These are phyloP conservation scores for Xylaria sp. DNA, from an alignment of 2,329 filamentous ascomycete genomes.

Conservation along the genomic window DNA sequence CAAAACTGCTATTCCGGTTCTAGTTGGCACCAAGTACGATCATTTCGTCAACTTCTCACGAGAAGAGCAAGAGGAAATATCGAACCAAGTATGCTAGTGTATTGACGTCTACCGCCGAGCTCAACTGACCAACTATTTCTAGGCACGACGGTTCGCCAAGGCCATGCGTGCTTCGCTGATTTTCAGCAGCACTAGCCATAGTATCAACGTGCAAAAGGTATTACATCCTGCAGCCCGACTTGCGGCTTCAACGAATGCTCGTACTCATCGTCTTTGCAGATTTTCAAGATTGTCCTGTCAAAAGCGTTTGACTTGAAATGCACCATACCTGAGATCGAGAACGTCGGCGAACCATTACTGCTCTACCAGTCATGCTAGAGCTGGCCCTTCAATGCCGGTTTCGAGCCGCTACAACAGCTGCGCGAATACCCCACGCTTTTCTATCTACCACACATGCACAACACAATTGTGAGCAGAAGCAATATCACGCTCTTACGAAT, in stretches of 20 bases:
- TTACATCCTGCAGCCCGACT: constrained; percentile 31
- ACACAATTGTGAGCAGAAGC: constrained; percentile 10
- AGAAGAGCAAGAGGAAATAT: constrained; percentile 98
- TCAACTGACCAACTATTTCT: constrained; percentile 38
- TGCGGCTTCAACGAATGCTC: background rate
- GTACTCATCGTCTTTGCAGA: constrained; percentile 65
- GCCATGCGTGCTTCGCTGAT: constrained; percentile 98
- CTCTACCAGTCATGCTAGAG: constrained; percentile 78
- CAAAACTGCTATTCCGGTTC: constrained; percentile 98
- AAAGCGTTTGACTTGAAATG: constrained; percentile 99
- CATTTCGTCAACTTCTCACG: constrained; percentile 99
- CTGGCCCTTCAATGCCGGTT: constrained; percentile 1
- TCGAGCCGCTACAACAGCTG: constrained; percentile 12
- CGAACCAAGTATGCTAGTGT: constrained; percentile 76
- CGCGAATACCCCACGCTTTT: constrained; percentile 2
- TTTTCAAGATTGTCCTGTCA: constrained; percentile 99
- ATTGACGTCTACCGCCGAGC: background rate
- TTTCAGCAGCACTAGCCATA: constrained; percentile 98
- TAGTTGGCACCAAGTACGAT: constrained; percentile 98
- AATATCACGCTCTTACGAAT: constrained; percentile 34
- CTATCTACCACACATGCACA: background rate
- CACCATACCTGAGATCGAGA: constrained; percentile 98
- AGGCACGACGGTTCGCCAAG: constrained; percentile 96
- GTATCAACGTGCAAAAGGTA: constrained; percentile 99
- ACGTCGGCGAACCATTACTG: constrained; percentile 93